Evolutionary conservation across 345 rosid genomes (phyloP), one percentile per base, ranked within the genome.

Genomic region (Corymbia maculata): DNA sequence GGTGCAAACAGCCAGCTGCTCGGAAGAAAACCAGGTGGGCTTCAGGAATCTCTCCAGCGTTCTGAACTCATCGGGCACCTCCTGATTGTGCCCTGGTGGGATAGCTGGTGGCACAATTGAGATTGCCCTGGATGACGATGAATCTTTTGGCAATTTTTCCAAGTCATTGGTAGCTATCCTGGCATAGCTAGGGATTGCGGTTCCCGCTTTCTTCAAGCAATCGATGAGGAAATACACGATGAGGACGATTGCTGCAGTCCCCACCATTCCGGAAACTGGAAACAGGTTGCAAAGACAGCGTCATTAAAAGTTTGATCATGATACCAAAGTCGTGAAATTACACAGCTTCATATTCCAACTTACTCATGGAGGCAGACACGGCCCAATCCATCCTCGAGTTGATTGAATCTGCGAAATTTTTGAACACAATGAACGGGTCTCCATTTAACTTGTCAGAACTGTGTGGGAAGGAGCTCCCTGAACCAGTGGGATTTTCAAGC

Each of bases 1-100:
- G 2, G 92, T 90, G 36, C 80, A 86, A 17, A 32, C 86, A 3
- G 86, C 30, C 0, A 90, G 88, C 61, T 91, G 88, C 51, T 85
- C 44, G 13, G 89, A 66, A 5, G 88, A 87, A 47, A 92, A 92
- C 51, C 91, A 85, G 51, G 86, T 75, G 13, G 91, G 90, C 21
- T 90, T 91, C 66, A 90, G 89, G 87, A 89, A 90, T 70, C 86
- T 92, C 47, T 86, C 93, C 49, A 90, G 75, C 6, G 91, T 88
- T 51, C 44, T 82, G 26, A 88, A 88, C 49, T 87, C 49, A 49
- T 86, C 52, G 7, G 47, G 84, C 24, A 6, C 47, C 9, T 79
- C 84, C 21, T 3, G 7, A 70, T 22, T 16, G 32, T n/a, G 80
- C 7, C 16, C 80, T 70, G 15, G 9, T 70, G 15, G n/a, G 80